A percentile compares a stretch with the other conserved stretches of the same genome.
phyloP scores from a whole-genome alignment of 345 rosid genomes.

The Gossypioides kirkii region DNA sequence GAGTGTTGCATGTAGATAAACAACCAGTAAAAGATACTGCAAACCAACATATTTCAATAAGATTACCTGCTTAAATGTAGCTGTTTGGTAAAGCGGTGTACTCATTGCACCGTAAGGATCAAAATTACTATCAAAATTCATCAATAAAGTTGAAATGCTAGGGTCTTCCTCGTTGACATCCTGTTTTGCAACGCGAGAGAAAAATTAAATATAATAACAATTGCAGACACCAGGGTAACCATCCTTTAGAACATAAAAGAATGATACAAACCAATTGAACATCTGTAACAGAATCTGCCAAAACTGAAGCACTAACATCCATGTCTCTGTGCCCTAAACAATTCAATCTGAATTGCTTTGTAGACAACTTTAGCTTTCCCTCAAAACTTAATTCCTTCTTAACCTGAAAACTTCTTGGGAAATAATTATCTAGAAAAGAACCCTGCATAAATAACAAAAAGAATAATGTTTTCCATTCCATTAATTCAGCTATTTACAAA shows the following conservation, averaged over 20 bases:
- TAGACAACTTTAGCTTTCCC: constrained; percentile 22
- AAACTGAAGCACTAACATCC: constrained; percentile 37
- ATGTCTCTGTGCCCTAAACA: constrained; percentile 40
- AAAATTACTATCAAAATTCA: constrained; percentile 62
- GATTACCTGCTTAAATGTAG: constrained; percentile 86
- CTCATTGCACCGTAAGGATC: constrained; percentile 87
- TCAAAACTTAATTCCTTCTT: constrained; percentile 20
- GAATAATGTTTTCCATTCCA: neutral
- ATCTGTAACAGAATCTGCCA: neutral
- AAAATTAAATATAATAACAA: neutral
- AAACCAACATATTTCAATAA: neutral
- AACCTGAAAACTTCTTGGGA: constrained; percentile 22
- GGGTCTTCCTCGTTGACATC: constrained; percentile 56
- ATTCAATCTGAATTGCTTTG: constrained; percentile 32
- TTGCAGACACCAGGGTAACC: neutral
- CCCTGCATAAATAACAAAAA: constrained; percentile 33
- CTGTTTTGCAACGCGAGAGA: constrained; percentile 31
- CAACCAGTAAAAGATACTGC: neutral
- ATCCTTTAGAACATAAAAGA: neutral
- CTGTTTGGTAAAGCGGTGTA: constrained; percentile 86
- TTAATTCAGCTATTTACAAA: no score
- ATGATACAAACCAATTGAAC: neutral
- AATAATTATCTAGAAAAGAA: constrained; percentile 13
- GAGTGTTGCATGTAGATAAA: neutral
- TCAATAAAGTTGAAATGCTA: constrained; percentile 61